phyloP scores from a whole-genome alignment of 495 filamentous ascomycete species.

The Aspergillus sparsus region DNA sequence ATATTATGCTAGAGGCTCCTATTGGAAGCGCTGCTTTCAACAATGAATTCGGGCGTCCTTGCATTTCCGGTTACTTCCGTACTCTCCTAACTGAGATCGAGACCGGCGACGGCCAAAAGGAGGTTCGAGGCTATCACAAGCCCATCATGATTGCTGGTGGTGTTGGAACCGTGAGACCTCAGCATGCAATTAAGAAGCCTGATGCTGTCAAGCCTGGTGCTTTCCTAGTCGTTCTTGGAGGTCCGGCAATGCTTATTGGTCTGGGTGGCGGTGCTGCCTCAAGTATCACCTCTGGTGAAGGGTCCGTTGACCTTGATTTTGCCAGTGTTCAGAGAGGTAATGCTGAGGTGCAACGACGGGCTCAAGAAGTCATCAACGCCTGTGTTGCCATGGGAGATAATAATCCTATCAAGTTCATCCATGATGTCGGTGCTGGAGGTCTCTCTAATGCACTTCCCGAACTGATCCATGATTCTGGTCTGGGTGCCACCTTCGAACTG shows the following conservation, averaged over 20 bases:
- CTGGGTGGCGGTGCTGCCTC: constrained; percentile 94
- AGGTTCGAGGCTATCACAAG: constrained; percentile 92
- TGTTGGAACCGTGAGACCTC: constrained; percentile 90
- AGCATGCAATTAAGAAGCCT: constrained; percentile 82
- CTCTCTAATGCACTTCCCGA: constrained; percentile 92
- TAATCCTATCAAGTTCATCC: constrained; percentile 93
- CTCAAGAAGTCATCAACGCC: constrained; percentile 94
- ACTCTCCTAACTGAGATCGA: constrained; percentile 73
- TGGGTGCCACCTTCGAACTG: constrained; percentile 87
- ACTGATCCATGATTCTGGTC: constrained; percentile 84
- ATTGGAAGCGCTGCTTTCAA: constrained; percentile 94
- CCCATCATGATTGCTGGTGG: constrained; percentile 99
- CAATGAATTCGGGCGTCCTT: constrained; percentile 97
- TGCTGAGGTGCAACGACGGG: constrained; percentile 90
- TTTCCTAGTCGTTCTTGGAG: constrained; percentile 87
- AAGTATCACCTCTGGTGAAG: constrained; percentile 84
- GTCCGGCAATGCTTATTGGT: constrained; percentile 96
- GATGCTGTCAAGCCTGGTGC: constrained; percentile 77
- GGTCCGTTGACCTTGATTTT: constrained; percentile 88
- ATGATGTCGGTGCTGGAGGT: constrained; percentile 95
- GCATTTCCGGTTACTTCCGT: constrained; percentile 84
- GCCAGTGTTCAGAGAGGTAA: constrained; percentile 92
- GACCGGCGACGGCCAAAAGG: constrained; percentile 59
- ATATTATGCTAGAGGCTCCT: constrained; percentile 96
- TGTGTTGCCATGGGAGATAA: constrained; percentile 79